These are phyloP conservation scores for Cenchrus americanus DNA, from an alignment of 176 grass and related monocot species.

Conservation along the genomic window DNA sequence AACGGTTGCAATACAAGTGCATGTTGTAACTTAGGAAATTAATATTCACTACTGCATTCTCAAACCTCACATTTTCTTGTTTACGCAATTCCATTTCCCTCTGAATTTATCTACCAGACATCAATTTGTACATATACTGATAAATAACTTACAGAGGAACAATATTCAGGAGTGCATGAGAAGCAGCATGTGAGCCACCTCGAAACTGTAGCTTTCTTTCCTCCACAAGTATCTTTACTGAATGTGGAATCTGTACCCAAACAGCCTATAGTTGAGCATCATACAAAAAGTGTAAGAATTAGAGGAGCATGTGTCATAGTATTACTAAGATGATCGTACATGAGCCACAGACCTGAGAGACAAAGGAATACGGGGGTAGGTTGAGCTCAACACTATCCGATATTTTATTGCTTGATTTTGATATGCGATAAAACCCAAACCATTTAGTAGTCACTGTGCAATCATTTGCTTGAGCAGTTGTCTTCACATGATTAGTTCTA, in stretches of 20 bases:
- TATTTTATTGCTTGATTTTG: conserved; percentile 76
- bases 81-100: conserved; percentile 8
- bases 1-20: neutral
- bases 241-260: conserved; percentile 73
- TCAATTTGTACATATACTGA: neutral
- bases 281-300: conserved; percentile 21
- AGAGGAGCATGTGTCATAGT: conserved; percentile 13
- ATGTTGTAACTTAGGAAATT: neutral
- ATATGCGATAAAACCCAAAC: conserved; percentile 97
- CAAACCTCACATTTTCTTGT: neutral
- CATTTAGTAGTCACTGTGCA: conserved; percentile 88
- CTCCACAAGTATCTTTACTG: conserved; percentile 68
- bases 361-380: conserved; percentile 78
- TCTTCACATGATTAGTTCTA: conserved; percentile 54
- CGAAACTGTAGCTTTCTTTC: conserved; percentile 62
- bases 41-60: neutral
- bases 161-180: conserved; percentile 82
- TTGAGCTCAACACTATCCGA: conserved; percentile 70
- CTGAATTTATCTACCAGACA: neutral
- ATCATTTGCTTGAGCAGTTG: conserved; percentile 79
- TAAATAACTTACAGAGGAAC: conserved; percentile 69
- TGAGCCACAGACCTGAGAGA: conserved; percentile 64
- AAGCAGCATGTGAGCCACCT: conserved; percentile 84
- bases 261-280: conserved; percentile 59
- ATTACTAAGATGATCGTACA: conserved; percentile 23